Evolutionary conservation across 2,329 filamentous ascomycete genomes (phyloP).

Genomic region (Westerdykella sp.): DNA sequence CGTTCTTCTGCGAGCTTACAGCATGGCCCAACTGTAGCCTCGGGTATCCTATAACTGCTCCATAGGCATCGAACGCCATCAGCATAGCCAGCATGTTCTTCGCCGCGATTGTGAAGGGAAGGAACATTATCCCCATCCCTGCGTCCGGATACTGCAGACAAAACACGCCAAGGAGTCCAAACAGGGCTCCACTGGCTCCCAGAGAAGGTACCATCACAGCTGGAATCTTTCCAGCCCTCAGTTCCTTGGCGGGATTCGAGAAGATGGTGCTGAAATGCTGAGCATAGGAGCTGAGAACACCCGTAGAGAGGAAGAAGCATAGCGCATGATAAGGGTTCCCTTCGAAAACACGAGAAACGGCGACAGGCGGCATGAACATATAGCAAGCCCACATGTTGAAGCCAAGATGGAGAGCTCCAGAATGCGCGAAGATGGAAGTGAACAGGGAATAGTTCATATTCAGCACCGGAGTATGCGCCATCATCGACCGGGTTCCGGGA

Average conservation of each 20-base stretch:
- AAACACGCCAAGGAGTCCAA: slow-evolving; percentile 22
- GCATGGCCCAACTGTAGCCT: slow-evolving; percentile 30
- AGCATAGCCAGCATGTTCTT: slow-evolving; percentile 24
- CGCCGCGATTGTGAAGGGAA: slow-evolving; percentile 27
- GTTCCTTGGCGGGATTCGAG: slow-evolving; percentile 2
- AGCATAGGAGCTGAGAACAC: slow-evolving; percentile 24
- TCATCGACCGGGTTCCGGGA: slow-evolving; percentile 16
- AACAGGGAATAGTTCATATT: slow-evolving; percentile 28
- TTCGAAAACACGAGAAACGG: slow-evolving; percentile 25
- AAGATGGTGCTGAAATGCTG: slow-evolving; percentile 27
- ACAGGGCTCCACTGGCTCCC: slow-evolving; percentile 32
- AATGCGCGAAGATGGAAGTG: slow-evolving; percentile 25
- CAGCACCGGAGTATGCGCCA: slow-evolving; percentile 29
- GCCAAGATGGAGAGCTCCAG: slow-evolving; percentile 16
- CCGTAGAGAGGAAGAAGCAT: slow-evolving; percentile 27
- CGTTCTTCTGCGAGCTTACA: slow-evolving; percentile 14
- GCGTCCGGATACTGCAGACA: slow-evolving; percentile 28
- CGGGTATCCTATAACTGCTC: slow-evolving; percentile 23
- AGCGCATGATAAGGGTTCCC: slow-evolving; percentile 25
- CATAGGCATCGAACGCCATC: slow-evolving; percentile 31
- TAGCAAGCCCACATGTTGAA: slow-evolving; percentile 27
- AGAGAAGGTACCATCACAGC: slow-evolving; percentile 23
- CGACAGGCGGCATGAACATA: slow-evolving; percentile 27
- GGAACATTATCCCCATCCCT: slow-evolving; percentile 27
- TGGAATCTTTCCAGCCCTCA: slow-evolving; percentile 11